Evolutionary conservation across 768 basidiomycete genomes (phyloP).

Genomic region (Pisolithus tinctorius): DNA sequence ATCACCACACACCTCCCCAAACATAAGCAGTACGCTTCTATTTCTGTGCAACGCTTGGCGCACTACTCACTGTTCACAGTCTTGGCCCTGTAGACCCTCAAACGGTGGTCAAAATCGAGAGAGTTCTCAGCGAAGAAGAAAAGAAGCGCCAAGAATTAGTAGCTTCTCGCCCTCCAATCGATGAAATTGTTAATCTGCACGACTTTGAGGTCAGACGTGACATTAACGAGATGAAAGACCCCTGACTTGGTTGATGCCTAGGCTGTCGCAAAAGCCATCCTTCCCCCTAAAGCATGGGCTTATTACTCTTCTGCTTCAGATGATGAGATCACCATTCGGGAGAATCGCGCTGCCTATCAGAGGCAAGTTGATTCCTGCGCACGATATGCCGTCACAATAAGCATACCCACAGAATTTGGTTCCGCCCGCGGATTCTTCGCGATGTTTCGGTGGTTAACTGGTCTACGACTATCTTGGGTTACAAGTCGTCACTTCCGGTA

Average conservation of each 20-base stretch:
- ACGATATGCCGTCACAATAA: not conserved
- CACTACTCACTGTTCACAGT: conserved; percentile 21
- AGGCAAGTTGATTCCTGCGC: conserved; percentile 35
- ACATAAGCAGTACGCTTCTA: conserved; percentile 60
- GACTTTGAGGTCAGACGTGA: conserved; percentile 68
- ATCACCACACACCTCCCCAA: conserved; percentile 64
- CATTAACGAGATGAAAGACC: not conserved
- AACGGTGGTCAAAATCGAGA: conserved; percentile 56
- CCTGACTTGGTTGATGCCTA: conserved; percentile 17
- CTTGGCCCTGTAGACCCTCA: conserved; percentile 62
- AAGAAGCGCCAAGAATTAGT: conserved; percentile 56
- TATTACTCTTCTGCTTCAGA: conserved; percentile 90
- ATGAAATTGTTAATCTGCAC: conserved; percentile 78
- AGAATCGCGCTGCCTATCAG: conserved; percentile 85
- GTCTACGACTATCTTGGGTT: conserved; percentile 71
- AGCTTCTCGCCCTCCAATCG: conserved; percentile 57
- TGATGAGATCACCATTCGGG: conserved; percentile 80
- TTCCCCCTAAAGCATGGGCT: conserved; percentile 84
- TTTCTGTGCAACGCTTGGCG: not conserved
- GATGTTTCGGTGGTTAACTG: conserved; percentile 78
- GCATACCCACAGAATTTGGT: conserved; percentile 57
- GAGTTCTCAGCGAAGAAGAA: conserved; percentile 62
- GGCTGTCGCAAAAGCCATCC: conserved; percentile 73
- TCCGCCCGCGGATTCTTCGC: conserved; percentile 75
- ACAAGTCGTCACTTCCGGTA: conserved; percentile 62